A percentile compares a stretch with the other conserved stretches of the same genome.
Conservation (phyloP, 345 rosid genomes). For the Mangifera indica region DNA sequence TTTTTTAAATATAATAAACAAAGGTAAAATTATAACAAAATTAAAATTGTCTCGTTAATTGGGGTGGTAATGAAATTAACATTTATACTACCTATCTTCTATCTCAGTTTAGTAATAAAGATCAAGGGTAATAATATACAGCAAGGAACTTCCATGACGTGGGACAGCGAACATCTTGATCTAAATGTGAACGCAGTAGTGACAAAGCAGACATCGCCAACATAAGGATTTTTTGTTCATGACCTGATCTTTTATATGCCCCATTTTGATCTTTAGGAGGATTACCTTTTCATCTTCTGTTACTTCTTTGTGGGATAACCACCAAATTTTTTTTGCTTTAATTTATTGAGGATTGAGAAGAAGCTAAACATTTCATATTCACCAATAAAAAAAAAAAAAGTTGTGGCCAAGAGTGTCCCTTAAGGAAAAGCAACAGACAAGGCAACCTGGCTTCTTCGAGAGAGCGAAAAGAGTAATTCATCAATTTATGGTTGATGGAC, state of each 20-base stretch:
- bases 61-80: too few species aligned
- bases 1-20: too few species aligned
- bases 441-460: conserved; percentile 22
- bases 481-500: conserved; percentile 14
- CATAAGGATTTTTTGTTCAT: conserved; percentile 14
- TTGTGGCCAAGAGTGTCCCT: background rate
- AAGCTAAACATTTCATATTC: conserved; percentile 5
- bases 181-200: conserved; percentile 24
- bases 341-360: background rate
- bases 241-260: conserved; percentile 23
- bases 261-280: conserved; percentile 19
- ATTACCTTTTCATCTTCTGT: conserved; percentile 24
- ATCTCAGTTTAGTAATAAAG: too few species aligned
- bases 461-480: background rate
- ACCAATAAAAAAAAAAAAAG: background rate
- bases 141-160: background rate
- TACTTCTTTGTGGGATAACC: conserved; percentile 31
- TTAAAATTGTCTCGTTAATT: too few species aligned
- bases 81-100: too few species aligned
- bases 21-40: too few species aligned
- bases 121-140: too few species aligned
- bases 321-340: conserved; percentile 2
- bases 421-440: conserved; percentile 33
- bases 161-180: background rate
- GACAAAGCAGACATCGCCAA: background rate